Evolutionary conservation across 345 rosid species (phyloP), one percentile per base, ranked within the genome.

Genomic region (Pistacia integerrima): DNA sequence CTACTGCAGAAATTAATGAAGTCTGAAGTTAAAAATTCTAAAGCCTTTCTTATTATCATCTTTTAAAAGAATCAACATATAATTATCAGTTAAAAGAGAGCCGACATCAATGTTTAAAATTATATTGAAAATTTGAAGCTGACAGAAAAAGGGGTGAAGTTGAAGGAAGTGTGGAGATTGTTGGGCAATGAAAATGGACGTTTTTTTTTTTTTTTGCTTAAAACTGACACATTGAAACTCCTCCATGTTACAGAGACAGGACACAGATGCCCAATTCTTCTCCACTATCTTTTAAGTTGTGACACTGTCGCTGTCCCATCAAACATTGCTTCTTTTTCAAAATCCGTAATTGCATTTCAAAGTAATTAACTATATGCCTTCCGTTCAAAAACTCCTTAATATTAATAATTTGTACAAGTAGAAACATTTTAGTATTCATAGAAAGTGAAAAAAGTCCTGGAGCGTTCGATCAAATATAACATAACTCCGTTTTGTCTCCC

Each of bases 401-500:
- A 30, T 30, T 30, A 30, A 30, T 30, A 30, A 30, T 25, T 25
- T 25, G 25, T 25, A 25, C 25, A 25, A 25, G 25, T 25, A 25
- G 25, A 25, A 25, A 25, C 25, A 25, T 25, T 22, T 22, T 46
- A 5, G 6, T 38, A 38, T 38, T 41, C 44, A 41, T 5, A 41
- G 8, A 41, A 41, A 7, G 8, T 41, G 6, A 41, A 5, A 41
- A 41, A 38, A 6, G 41, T 38, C 41, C 4, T 41, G 46, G 46
- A 5, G 6, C 6, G 61, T 63, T 61, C 52, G 44, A 49, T 69
- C 16, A 14, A 14, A 51, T 18, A 36, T 18, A 44, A 14, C 78
- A 30, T 64, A 74, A 69, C 74, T 64, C 70, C 70, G 61, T 70
- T 69, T 69, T 69, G 78, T 74, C 51, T 44, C 82, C 82, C 72